phyloP scores from a whole-genome alignment of 1,139 yeast genomes.

The Geotrichum bryndzae region DNA sequence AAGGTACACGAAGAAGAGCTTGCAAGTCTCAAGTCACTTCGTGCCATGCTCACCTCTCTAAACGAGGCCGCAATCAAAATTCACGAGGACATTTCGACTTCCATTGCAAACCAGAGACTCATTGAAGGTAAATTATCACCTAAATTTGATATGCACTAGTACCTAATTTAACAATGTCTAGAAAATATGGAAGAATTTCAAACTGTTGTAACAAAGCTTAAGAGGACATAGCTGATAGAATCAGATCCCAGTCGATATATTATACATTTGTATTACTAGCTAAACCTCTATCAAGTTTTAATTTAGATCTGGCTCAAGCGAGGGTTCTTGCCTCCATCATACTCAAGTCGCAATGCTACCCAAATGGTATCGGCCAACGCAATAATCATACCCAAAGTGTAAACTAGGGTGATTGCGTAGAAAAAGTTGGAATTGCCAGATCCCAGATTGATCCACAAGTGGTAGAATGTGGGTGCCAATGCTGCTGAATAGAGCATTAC shows the following conservation, averaged over 20 bases:
- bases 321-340: constrained; percentile 43
- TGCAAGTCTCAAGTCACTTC: constrained; percentile 1
- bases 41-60: constrained; percentile 26
- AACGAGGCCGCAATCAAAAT: constrained; percentile 24
- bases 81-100: constrained; percentile 27
- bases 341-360: constrained; percentile 71
- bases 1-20: constrained; percentile 11
- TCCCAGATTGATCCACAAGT: constrained; percentile 90
- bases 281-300: background rate
- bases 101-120: constrained; percentile 22
- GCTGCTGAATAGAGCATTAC: constrained; percentile 47
- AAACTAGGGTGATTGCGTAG: constrained; percentile 84
- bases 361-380: constrained; percentile 73
- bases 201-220: background rate
- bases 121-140: constrained; percentile 18
- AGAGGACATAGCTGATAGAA: background rate
- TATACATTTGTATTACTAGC: background rate
- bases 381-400: constrained; percentile 65
- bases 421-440: constrained; percentile 95
- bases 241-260: background rate
- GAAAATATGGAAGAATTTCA: constrained; percentile 7
- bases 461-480: constrained; percentile 83
- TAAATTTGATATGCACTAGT: background rate
- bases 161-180: background rate
- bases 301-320: constrained; percentile 14